Conservation (phyloP, 495 filamentous ascomycete species). For the Usnea hakonensis region DNA sequence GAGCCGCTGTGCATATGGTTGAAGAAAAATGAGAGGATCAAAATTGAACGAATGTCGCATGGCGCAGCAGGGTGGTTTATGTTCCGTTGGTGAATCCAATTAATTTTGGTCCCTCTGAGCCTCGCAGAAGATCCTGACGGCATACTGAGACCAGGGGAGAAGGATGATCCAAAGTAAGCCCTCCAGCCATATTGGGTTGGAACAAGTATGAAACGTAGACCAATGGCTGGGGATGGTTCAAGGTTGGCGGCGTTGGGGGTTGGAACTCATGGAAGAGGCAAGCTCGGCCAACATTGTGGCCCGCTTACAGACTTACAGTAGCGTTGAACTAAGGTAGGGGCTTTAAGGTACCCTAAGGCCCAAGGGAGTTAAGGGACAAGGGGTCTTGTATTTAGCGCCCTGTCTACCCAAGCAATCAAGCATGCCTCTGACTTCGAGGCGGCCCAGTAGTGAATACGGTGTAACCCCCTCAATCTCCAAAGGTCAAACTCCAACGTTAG, state of each 20-base stretch:
- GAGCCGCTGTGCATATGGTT: neutral
- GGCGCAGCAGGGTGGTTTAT: neutral
- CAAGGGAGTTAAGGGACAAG: too few relatives aligned
- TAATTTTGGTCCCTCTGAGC: neutral
- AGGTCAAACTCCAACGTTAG: neutral
- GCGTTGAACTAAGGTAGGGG: too few relatives aligned
- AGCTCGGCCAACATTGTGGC: neutral
- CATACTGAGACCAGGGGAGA: neutral
- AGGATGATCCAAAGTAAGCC: neutral
- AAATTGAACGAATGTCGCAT: neutral
- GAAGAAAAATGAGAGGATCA: neutral
- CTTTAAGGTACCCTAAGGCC: too few relatives aligned
- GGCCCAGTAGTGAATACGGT: too few relatives aligned
- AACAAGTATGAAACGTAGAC: neutral
- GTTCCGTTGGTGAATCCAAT: neutral
- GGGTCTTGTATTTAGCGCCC: neutral
- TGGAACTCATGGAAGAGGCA: neutral
- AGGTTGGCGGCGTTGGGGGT: neutral
- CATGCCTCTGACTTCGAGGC: neutral
- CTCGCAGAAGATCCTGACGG: neutral
- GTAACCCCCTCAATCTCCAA: too few relatives aligned
- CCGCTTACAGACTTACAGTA: neutral
- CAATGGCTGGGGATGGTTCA: neutral
- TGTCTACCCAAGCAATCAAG: neutral
- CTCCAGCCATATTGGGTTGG: neutral